Evolutionary conservation across 306 rosid species (phyloP).

Genomic region (Ammopiptanthus mongolicus): DNA sequence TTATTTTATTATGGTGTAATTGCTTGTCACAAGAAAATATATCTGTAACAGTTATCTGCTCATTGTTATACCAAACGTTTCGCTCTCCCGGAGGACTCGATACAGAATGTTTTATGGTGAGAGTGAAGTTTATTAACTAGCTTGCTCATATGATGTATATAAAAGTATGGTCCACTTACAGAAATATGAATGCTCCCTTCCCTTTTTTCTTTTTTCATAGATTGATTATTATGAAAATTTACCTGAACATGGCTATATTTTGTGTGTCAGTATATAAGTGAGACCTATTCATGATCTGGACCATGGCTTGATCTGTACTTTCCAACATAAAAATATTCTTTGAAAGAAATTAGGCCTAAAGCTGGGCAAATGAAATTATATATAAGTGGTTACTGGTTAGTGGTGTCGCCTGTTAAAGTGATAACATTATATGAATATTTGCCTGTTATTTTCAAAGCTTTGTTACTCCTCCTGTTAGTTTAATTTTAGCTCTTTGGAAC

Average conservation of each 20-base stretch:
- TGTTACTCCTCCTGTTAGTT: neutral
- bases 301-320: neutral
- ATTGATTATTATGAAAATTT: constrained; percentile 7
- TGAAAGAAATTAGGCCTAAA: neutral
- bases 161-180: neutral
- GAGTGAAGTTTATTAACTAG: neutral
- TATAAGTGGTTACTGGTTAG: neutral
- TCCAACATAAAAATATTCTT: neutral
- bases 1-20: neutral
- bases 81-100: neutral
- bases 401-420: neutral
- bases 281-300: neutral
- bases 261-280: neutral
- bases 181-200: neutral
- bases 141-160: neutral
- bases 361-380: neutral
- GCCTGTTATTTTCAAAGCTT: neutral
- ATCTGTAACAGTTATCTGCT: neutral
- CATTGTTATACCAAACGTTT: neutral
- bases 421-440: neutral
- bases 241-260: neutral
- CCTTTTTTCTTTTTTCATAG: neutral
- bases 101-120: neutral
- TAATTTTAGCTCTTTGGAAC: constrained; percentile 18
- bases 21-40: neutral